Conservation (phyloP, 495 filamentous ascomycete genomes). For the Aspergillus ellipticus region DNA sequence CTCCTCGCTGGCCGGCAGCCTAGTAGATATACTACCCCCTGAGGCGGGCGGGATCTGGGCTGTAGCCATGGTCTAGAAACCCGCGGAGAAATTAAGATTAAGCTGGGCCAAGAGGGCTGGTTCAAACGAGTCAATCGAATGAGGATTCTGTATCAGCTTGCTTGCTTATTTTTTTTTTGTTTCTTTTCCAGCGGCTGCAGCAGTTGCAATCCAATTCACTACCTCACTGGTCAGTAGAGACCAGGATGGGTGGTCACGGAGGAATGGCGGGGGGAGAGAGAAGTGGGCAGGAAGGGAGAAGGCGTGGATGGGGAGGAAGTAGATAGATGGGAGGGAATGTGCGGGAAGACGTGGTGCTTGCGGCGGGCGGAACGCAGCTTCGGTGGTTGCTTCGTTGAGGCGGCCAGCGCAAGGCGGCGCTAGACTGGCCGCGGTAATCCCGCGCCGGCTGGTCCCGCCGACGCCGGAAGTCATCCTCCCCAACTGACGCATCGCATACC, state of each 20-base stretch:
- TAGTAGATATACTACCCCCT: conserved; percentile 23
- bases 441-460: background rate
- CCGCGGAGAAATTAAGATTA: background rate
- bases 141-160: background rate
- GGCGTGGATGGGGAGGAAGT: background rate
- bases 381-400: background rate
- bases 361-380: background rate
- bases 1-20: conserved; percentile 32
- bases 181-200: background rate
- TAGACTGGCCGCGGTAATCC: background rate
- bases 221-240: conserved; percentile 1
- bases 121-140: background rate
- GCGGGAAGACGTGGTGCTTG: background rate
- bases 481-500: background rate
- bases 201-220: background rate
- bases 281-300: background rate
- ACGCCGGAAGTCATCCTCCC: too few species aligned
- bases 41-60: conserved; percentile 32
- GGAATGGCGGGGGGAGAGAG: background rate
- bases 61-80: conserved; percentile 35
- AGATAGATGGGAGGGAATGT: background rate
- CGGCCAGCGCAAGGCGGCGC: background rate
- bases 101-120: background rate
- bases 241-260: background rate
- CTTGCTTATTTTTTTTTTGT: too few species aligned